Conservation (phyloP, 177 flowering plant species). For the Vitis hybrid region DNA sequence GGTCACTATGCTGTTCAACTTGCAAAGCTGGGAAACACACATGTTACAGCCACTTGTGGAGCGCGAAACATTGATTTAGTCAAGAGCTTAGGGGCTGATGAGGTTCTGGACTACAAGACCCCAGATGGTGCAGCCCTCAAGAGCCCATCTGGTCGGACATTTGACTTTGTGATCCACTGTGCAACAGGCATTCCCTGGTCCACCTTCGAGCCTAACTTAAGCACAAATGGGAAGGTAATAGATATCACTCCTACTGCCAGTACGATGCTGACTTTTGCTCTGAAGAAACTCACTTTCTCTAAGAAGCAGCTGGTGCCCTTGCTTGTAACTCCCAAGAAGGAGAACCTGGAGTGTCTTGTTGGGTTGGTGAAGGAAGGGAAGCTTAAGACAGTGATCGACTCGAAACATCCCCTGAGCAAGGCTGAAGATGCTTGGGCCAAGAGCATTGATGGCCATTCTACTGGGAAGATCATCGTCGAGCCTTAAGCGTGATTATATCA, state of each 20-base stretch:
- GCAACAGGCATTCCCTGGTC: constrained; percentile 67
- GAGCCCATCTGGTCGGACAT: constrained; percentile 81
- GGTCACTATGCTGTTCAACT: constrained; percentile 88
- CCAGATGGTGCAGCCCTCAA: constrained; percentile 65
- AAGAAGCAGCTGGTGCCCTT: constrained; percentile 73
- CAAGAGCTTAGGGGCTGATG: constrained; percentile 79
- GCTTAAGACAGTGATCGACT: constrained; percentile 75
- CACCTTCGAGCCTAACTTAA: constrained; percentile 65
- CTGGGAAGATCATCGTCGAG: constrained; percentile 82
- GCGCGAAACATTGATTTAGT: constrained; percentile 73
- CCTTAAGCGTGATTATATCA: too few species aligned
- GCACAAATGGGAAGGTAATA: constrained; percentile 63
- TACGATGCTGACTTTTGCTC: constrained; percentile 44
- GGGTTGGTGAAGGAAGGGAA: constrained; percentile 69
- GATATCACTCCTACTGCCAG: constrained; percentile 58
- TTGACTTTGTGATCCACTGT: constrained; percentile 73
- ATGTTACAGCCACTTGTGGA: constrained; percentile 86
- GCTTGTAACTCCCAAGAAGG: constrained; percentile 37
- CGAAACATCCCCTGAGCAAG: constrained; percentile 56
- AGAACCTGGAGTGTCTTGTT: constrained; percentile 58
- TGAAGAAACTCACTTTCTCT: constrained; percentile 64
- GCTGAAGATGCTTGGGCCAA: constrained; percentile 90
- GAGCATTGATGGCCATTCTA: constrained; percentile 82
- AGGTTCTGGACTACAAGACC: constrained; percentile 81
- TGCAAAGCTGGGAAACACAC: constrained; percentile 77